Percentiles rank a stretch among this genome's conserved stretches.
Conservation (phyloP, 139 green algal genomes). For the Penium margaritaceum region DNA sequence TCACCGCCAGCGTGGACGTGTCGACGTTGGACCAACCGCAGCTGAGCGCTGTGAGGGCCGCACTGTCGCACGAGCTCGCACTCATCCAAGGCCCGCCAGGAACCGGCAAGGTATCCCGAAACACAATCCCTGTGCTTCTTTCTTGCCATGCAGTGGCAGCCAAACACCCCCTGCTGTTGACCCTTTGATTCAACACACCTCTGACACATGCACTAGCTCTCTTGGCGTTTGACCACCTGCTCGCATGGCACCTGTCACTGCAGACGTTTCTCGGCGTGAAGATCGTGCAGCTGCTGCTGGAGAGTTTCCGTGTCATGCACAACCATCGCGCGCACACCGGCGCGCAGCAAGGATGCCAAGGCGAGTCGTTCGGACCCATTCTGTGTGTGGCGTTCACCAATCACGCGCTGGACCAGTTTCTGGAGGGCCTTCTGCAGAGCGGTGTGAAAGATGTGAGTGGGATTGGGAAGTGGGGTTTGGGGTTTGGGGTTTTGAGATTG, state of each 20-base stretch:
- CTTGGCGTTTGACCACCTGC: no score
- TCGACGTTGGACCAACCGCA: constrained; percentile 50
- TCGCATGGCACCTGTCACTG: no score
- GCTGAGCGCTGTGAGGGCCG: constrained; percentile 45
- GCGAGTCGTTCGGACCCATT: constrained; percentile 40
- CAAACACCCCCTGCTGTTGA: no score
- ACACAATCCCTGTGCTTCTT: no score
- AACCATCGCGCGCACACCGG: no score
- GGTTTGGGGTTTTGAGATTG: not conserved
- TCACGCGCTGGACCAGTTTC: constrained; percentile 65
- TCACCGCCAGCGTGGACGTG: no score
- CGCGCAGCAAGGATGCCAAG: not conserved
- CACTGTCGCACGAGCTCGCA: constrained; percentile 55
- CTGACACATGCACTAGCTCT: no score
- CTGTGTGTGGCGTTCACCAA: constrained; percentile 60
- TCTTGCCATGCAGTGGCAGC: no score
- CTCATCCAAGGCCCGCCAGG: constrained; percentile 68
- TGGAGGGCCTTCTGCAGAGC: constrained; percentile 58
- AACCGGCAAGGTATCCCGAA: constrained; percentile 51
- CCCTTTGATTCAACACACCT: no score
- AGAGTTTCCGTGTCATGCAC: no score
- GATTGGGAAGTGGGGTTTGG: not conserved
- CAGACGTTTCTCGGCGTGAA: constrained; percentile 62
- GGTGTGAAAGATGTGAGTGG: constrained; percentile 35
- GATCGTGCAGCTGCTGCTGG: constrained; percentile 51